phyloP scores from a whole-genome alignment of 1,284 basidiomycete genomes.

The Exobasidium rhododendri region DNA sequence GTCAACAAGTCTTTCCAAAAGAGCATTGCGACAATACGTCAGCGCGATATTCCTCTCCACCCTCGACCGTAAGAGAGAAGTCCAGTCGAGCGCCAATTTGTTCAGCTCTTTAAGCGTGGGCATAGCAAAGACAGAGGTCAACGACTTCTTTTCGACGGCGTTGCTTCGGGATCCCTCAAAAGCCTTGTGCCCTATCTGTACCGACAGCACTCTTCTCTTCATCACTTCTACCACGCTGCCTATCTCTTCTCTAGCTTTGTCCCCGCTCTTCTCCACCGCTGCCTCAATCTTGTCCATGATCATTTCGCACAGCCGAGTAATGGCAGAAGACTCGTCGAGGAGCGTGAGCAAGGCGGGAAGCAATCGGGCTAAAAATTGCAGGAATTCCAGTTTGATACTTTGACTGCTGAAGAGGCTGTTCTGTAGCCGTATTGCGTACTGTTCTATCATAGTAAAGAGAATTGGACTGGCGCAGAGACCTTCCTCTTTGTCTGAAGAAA shows the following conservation, averaged over 20 bases:
- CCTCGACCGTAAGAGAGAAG: not conserved
- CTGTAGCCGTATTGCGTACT: constrained; percentile 31
- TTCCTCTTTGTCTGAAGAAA: constrained; percentile 14
- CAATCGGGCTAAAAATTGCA: constrained; percentile 27
- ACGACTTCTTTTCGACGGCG: too few relatives aligned
- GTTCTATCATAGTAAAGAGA: constrained; percentile 33
- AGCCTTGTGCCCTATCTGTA: too few relatives aligned
- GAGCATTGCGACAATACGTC: not conserved
- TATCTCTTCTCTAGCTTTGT: too few relatives aligned
- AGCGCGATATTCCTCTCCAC: not conserved
- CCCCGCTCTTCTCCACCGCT: too few relatives aligned
- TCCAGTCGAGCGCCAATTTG: not conserved
- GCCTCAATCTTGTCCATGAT: too few relatives aligned
- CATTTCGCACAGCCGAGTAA: too few relatives aligned
- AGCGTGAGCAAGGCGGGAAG: constrained; percentile 20
- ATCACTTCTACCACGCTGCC: too few relatives aligned
- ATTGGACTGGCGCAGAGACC: constrained; percentile 23
- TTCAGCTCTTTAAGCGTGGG: not conserved
- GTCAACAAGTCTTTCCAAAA: not conserved
- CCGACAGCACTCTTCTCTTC: too few relatives aligned
- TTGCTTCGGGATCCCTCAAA: too few relatives aligned
- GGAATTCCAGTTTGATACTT: constrained; percentile 9
- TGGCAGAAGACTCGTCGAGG: not conserved
- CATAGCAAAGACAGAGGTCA: too few relatives aligned
- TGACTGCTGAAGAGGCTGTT: constrained; percentile 23